Evolutionary conservation across 495 filamentous ascomycete species (phyloP).

Genomic region (Penicillium argentinense): DNA sequence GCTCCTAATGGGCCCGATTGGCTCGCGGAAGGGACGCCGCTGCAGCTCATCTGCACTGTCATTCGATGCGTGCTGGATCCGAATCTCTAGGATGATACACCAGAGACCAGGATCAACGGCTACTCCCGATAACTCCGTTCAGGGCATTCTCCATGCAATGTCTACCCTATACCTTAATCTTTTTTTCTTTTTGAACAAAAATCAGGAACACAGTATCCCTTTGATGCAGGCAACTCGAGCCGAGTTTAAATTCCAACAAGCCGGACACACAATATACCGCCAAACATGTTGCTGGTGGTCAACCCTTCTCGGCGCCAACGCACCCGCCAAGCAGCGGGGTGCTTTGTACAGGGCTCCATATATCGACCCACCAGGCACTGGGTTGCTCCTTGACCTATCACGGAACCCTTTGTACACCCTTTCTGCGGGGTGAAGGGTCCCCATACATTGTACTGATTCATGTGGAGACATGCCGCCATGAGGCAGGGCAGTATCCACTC

Average conservation of each 20-base stretch:
- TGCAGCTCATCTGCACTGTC: neutral
- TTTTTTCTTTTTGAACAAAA: too few relatives aligned
- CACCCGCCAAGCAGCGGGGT: constrained; percentile 17
- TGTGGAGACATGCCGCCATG: constrained; percentile 9
- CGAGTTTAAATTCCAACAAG: too few relatives aligned
- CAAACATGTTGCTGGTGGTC: constrained; percentile 4
- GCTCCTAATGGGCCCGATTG: constrained; percentile 4
- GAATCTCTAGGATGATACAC: too few relatives aligned
- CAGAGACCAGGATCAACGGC: too few relatives aligned
- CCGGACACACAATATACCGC: too few relatives aligned
- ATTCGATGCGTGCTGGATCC: constrained; percentile 11
- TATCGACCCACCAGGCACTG: constrained; percentile 2
- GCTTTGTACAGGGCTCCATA: constrained; percentile 5
- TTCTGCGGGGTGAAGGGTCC: constrained; percentile 2
- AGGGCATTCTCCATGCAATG: too few relatives aligned
- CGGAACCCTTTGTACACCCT: neutral
- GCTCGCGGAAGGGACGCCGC: constrained; percentile 5
- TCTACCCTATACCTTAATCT: too few relatives aligned
- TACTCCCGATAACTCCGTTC: neutral
- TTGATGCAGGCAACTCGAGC: too few relatives aligned
- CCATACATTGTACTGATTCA: constrained; percentile 10
- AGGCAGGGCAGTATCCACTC: constrained; percentile 10
- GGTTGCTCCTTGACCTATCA: neutral
- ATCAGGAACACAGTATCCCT: too few relatives aligned
- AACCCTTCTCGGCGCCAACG: constrained; percentile 12